Conservation (phyloP, 1,284 basidiomycete genomes). For the Irpex sp. region DNA sequence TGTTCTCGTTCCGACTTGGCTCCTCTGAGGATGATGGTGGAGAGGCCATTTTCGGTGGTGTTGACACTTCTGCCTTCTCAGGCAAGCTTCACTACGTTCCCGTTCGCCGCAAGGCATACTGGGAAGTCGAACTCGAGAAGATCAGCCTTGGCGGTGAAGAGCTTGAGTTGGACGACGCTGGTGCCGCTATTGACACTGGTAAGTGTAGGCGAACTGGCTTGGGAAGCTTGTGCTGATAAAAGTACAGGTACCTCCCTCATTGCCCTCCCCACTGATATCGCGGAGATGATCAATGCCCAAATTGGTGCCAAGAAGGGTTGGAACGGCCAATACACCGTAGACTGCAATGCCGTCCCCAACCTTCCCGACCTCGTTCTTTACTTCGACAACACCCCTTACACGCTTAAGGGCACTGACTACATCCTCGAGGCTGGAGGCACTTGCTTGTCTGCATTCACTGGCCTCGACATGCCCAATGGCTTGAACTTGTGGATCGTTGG, state of each 20-base stretch:
- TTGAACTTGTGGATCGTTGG: conserved; percentile 93
- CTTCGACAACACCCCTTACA: conserved; percentile 78
- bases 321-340: conserved; percentile 93
- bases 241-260: conserved; percentile 79
- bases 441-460: conserved; percentile 93
- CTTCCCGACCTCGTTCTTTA: conserved; percentile 88
- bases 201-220: conserved; percentile 18
- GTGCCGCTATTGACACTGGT: conserved; percentile 97
- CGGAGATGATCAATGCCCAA: conserved; percentile 97
- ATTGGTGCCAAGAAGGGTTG: conserved; percentile 90
- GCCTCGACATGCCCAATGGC: conserved; percentile 85
- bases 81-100: conserved; percentile 89
- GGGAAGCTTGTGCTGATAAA: no score
- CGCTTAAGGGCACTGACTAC: conserved; percentile 83
- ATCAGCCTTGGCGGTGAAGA: conserved; percentile 81
- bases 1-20: conserved; percentile 96
- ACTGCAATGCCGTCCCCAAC: conserved; percentile 77
- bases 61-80: conserved; percentile 75
- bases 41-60: conserved; percentile 90
- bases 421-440: conserved; percentile 84
- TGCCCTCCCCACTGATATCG: conserved; percentile 88
- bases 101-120: conserved; percentile 94
- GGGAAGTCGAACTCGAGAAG: conserved; percentile 93
- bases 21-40: conserved; percentile 86
- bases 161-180: conserved; percentile 84